phyloP scores from a whole-genome alignment of 2,329 filamentous ascomycete genomes.

The Zymoseptoria crescenta region DNA sequence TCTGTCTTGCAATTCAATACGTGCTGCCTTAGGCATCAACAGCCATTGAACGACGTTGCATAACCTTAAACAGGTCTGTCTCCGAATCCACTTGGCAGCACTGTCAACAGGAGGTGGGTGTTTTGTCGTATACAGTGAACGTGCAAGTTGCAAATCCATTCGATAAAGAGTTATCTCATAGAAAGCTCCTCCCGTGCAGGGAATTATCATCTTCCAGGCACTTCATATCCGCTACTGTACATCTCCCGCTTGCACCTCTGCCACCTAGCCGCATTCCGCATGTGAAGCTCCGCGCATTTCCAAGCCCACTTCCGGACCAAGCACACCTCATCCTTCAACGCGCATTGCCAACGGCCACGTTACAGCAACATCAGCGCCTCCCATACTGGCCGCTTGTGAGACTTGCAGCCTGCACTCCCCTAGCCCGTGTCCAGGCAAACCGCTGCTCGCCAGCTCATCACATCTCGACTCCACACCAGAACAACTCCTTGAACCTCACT shows the following conservation, averaged over 20 bases:
- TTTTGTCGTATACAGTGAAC: background rate
- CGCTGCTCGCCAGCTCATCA: background rate
- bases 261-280: slow-evolving; percentile 1
- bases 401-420: background rate
- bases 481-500: background rate
- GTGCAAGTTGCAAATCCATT: background rate
- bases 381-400: background rate
- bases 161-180: too few species aligned
- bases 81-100: background rate
- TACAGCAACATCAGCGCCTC: background rate
- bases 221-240: background rate
- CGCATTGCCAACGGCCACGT: background rate
- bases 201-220: too few species aligned
- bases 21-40: background rate
- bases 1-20: background rate
- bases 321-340: background rate
- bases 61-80: too few species aligned
- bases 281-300: slow-evolving; percentile 3
- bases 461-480: background rate
- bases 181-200: too few species aligned
- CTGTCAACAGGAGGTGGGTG: background rate
- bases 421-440: background rate
- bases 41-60: background rate
- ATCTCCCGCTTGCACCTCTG: background rate
- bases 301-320: background rate